phyloP scores from a whole-genome alignment of 2,329 filamentous ascomycete genomes.

The Ophiostoma australiae region DNA sequence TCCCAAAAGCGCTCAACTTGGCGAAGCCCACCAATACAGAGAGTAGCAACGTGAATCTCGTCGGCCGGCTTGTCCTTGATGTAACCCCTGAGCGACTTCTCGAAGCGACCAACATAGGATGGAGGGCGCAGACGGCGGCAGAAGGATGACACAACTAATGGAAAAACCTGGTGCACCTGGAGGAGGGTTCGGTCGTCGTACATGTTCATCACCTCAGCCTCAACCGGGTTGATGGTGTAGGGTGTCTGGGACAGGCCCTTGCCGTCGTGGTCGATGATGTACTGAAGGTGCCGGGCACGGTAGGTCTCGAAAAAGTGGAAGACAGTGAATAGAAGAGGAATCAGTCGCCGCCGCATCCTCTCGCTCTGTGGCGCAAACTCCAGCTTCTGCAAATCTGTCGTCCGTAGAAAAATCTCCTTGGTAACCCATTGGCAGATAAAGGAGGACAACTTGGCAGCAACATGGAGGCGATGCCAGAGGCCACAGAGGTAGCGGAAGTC shows the following conservation, averaged over 20 bases:
- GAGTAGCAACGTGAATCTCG: constrained; percentile 56
- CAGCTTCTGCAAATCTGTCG: constrained; percentile 48
- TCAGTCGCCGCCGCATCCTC: constrained; percentile 60
- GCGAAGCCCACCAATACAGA: constrained; percentile 57
- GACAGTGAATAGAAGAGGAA: constrained; percentile 59
- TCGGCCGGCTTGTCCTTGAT: constrained; percentile 58
- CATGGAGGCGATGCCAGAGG: constrained; percentile 61
- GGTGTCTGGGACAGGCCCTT: constrained; percentile 49
- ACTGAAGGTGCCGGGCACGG: constrained; percentile 53
- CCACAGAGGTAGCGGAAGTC: constrained; percentile 59
- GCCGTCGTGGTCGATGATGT: constrained; percentile 49
- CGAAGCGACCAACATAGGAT: constrained; percentile 59
- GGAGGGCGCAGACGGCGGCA: constrained; percentile 58
- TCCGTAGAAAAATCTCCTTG: constrained; percentile 59
- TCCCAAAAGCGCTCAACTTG: constrained; percentile 63
- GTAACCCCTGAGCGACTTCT: constrained; percentile 59
- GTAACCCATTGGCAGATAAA: constrained; percentile 61
- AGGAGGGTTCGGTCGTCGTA: constrained; percentile 60
- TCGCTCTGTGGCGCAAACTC: constrained; percentile 59
- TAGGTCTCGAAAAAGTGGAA: constrained; percentile 66
- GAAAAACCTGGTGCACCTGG: constrained; percentile 60
- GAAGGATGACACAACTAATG: constrained; percentile 60
- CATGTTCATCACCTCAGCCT: constrained; percentile 57
- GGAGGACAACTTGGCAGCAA: constrained; percentile 57
- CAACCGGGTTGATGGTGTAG: constrained; percentile 59